Percentiles rank a stretch among this genome's conserved stretches.
Conservation (phyloP, 371 early-diverging fungal genomes). For the Apophysomyces elegans region DNA sequence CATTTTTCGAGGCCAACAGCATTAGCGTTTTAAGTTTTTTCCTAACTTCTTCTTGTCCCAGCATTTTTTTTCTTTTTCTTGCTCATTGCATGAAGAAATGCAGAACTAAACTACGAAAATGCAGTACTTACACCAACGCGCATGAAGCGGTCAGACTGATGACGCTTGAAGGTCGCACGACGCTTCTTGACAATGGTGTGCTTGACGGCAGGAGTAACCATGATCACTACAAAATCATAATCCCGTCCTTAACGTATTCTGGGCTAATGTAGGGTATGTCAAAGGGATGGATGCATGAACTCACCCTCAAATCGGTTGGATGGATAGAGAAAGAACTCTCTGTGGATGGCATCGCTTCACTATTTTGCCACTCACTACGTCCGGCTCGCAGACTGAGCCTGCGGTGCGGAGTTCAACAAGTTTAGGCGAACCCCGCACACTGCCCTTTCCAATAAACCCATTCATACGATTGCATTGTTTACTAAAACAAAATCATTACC, state of each 20-base stretch:
- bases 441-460: too few species aligned
- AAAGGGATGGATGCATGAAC: slow-evolving; percentile 3
- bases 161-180: slow-evolving; percentile 96
- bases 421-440: too few species aligned
- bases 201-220: slow-evolving; percentile 92
- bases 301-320: slow-evolving; percentile 10
- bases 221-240: slow-evolving; percentile 22
- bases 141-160: slow-evolving; percentile 99
- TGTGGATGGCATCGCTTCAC: background rate
- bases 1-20: slow-evolving; percentile 10
- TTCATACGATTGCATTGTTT: too few species aligned
- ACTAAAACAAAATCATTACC: too few species aligned
- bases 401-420: too few species aligned
- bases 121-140: slow-evolving; percentile 79
- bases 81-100: too few species aligned
- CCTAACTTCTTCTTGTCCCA: too few species aligned
- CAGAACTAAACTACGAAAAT: too few species aligned
- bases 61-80: too few species aligned
- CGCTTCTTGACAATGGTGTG: slow-evolving; percentile 98
- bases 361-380: too few species aligned
- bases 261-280: background rate
- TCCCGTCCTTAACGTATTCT: background rate
- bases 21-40: background rate
- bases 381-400: too few species aligned
- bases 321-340: slow-evolving; percentile 8